Conservation (phyloP, 305 asterid genomes). For the Fraxinus paxiana region DNA sequence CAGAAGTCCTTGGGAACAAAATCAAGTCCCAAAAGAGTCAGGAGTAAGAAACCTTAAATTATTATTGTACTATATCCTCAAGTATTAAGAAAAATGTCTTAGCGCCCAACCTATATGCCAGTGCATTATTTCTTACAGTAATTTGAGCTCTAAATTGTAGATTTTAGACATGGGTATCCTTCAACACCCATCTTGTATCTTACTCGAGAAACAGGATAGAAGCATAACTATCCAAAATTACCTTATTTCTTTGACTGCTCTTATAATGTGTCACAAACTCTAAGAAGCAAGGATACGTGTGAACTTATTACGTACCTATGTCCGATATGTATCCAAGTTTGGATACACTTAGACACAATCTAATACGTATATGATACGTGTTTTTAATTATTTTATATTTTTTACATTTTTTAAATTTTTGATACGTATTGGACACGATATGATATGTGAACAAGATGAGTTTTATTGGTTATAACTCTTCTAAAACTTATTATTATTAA, state of each 20-base stretch:
- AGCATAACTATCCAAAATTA: not conserved
- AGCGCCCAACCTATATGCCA: not conserved
- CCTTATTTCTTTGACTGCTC: not conserved
- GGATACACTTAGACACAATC: not conserved
- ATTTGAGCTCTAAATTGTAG: not conserved
- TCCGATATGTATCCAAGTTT: not conserved
- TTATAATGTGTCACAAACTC: not conserved
- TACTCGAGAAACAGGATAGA: not conserved
- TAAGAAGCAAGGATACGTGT: not conserved
- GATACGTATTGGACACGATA: not conserved
- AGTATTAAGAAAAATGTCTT: not conserved
- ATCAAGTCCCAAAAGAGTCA: not conserved
- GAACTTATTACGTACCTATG: not conserved
- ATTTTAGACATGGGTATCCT: not conserved
- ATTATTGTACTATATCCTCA: not conserved
- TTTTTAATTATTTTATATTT: not conserved
- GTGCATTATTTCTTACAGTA: not conserved
- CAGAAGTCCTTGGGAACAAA: not conserved
- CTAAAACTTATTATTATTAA: not conserved
- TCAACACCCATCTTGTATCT: not conserved
- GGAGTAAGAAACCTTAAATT: not conserved
- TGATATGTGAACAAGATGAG: not conserved
- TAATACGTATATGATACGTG: not conserved
- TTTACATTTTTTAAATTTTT: not conserved
- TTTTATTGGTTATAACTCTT: not conserved